These are phyloP conservation scores for Dactylellina haptotyla DNA, from an alignment of 2,329 filamentous ascomycete genomes.

Conservation along the genomic window DNA sequence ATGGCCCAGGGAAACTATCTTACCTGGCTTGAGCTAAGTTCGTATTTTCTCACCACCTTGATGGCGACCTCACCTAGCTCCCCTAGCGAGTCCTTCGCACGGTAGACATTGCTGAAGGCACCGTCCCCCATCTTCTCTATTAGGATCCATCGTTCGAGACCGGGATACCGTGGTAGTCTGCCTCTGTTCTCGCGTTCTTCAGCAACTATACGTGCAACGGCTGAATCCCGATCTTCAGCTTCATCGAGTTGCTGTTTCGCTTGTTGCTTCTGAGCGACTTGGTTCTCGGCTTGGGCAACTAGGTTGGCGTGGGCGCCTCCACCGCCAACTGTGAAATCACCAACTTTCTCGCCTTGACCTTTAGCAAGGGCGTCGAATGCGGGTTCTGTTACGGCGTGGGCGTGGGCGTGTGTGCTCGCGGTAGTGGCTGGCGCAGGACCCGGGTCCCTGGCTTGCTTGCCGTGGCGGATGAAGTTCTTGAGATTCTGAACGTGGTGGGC, in stretches of 20 bases:
- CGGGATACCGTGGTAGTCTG: slow-evolving; percentile 86
- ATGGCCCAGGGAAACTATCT: slow-evolving; percentile 64
- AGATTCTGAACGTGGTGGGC: slow-evolving; percentile 81
- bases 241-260: slow-evolving; percentile 65
- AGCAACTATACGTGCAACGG: slow-evolving; percentile 84
- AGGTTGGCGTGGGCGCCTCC: slow-evolving; percentile 71
- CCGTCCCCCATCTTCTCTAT: slow-evolving; percentile 98
- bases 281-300: slow-evolving; percentile 74
- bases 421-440: slow-evolving; percentile 69
- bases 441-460: slow-evolving; percentile 85
- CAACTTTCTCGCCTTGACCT: slow-evolving; percentile 67
- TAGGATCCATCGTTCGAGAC: slow-evolving; percentile 84
- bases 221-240: slow-evolving; percentile 68
- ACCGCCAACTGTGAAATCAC: slow-evolving; percentile 72
- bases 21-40: slow-evolving; percentile 99
- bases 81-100: slow-evolving; percentile 79
- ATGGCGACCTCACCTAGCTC: slow-evolving; percentile 86
- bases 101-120: slow-evolving; percentile 98
- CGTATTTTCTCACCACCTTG: slow-evolving; percentile 98
- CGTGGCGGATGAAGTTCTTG: slow-evolving; percentile 98
- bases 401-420: slow-evolving; percentile 68
- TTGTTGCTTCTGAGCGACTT: slow-evolving; percentile 58
- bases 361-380: slow-evolving; percentile 58
- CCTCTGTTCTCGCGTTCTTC: slow-evolving; percentile 88
- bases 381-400: slow-evolving; percentile 70